A percentile compares a stretch with the other conserved stretches of the same genome.
phyloP scores from a whole-genome alignment of 139 green algal genomes.

The Volvox reticuliferus region DNA sequence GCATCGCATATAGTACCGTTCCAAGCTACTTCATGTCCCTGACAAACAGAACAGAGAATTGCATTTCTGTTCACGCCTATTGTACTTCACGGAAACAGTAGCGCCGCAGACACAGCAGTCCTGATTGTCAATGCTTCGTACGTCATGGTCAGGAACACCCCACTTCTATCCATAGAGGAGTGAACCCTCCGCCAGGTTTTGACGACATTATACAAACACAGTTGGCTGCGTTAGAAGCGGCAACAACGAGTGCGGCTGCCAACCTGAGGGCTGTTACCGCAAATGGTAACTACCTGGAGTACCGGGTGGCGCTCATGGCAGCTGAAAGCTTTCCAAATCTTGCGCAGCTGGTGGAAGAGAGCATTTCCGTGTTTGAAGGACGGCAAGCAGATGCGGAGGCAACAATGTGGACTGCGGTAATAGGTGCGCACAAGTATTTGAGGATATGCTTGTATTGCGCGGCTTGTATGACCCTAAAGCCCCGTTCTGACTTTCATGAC shows the following conservation, averaged over 20 bases:
- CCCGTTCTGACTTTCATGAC: no score
- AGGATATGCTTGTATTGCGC: no score
- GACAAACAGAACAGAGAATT: no score
- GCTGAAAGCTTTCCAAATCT: constrained; percentile 28
- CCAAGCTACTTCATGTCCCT: no score
- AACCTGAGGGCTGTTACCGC: neutral
- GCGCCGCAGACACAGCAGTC: no score
- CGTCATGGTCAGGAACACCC: no score
- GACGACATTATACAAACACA: neutral
- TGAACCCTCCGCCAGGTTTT: constrained; percentile 10
- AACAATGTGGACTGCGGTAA: neutral
- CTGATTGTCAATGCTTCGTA: no score
- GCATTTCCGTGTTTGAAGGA: neutral
- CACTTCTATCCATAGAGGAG: no score
- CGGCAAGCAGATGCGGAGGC: constrained; percentile 12
- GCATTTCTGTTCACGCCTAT: no score
- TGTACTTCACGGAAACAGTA: no score
- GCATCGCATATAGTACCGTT: no score
- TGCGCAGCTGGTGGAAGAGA: neutral
- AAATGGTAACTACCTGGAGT: neutral
- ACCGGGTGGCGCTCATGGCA: neutral
- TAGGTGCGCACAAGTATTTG: constrained; percentile 15
- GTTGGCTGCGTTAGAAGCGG: neutral
- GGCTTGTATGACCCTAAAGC: no score
- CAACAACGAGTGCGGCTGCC: neutral